These are phyloP conservation scores for Trichosporon inkin DNA, from an alignment of 1,284 basidiomycete species.

Conservation along the genomic window DNA sequence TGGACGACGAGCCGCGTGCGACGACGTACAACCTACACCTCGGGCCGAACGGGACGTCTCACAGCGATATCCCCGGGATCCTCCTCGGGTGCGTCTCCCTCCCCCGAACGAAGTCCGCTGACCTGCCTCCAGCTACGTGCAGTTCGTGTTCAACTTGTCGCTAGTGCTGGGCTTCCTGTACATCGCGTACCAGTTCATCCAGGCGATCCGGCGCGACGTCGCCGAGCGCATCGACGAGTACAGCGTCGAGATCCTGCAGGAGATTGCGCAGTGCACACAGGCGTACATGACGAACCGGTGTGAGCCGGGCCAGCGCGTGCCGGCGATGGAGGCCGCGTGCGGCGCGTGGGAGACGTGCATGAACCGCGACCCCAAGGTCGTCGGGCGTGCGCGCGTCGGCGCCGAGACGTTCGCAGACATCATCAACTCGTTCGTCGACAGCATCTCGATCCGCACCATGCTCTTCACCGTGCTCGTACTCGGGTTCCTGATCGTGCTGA, in stretches of 20 bases:
- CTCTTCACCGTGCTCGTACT: constrained; percentile 77
- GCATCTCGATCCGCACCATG: constrained; percentile 94
- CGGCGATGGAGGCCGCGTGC: constrained; percentile 79
- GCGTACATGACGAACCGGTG: constrained; percentile 81
- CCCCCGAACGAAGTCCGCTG: constrained; percentile 19
- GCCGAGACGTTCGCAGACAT: constrained; percentile 95
- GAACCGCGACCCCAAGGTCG: constrained; percentile 83
- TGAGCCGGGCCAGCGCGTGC: constrained; percentile 61
- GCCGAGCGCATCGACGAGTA: constrained; percentile 82
- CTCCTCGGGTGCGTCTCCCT: constrained; percentile 64
- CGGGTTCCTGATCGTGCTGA: constrained; percentile 71
- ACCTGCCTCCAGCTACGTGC: constrained; percentile 73
- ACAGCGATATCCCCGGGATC: constrained; percentile 54
- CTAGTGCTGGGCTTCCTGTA: constrained; percentile 81
- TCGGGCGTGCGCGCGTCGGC: constrained; percentile 81
- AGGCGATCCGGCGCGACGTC: constrained; percentile 86
- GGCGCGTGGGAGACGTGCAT: constrained; percentile 91
- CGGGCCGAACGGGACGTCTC: constrained; percentile 36
- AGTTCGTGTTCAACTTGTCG: constrained; percentile 90
- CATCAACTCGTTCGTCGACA: constrained; percentile 92
- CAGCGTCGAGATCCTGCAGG: constrained; percentile 83
- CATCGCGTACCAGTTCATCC: constrained; percentile 74
- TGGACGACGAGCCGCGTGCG: constrained; percentile 34
- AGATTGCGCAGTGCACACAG: constrained; percentile 76
- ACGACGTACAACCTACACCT: constrained; percentile 46